These are phyloP conservation scores for Alisma plantagoaquatica DNA, from an alignment of 106 monocot genomes.

Conservation along the genomic window DNA sequence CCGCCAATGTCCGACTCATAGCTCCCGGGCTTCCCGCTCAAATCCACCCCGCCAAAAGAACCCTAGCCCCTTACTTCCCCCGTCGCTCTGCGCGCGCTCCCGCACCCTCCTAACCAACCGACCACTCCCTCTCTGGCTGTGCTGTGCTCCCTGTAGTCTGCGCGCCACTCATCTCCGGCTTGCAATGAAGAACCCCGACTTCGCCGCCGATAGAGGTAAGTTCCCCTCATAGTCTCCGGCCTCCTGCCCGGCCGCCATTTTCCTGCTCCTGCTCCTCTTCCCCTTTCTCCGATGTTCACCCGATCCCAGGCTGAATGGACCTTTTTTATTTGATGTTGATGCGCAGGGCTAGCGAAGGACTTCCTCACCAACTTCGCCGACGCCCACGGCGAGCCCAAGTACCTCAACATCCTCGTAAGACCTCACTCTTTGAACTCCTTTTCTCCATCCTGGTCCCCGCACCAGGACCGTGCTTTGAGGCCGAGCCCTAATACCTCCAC, in stretches of 20 bases:
- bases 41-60: neutral
- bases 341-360: conserved; percentile 81
- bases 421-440: neutral
- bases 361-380: conserved; percentile 80
- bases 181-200: conserved; percentile 53
- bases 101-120: neutral
- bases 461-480: too few relatives aligned
- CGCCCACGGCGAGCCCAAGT: conserved; percentile 68
- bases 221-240: neutral
- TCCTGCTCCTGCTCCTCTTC: neutral
- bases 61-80: neutral
- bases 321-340: too few relatives aligned
- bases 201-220: conserved; percentile 74
- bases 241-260: neutral
- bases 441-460: neutral
- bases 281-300: neutral
- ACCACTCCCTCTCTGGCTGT: neutral
- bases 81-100: neutral
- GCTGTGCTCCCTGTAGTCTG: too few relatives aligned
- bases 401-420: conserved; percentile 75
- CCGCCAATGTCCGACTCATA: conserved; percentile 1
- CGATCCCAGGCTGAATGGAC: conserved; percentile 34
- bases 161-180: too few relatives aligned
- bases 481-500: too few relatives aligned
- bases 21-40: neutral